Conservation (phyloP, 345 rosid species). For the Populus pruinosa region DNA sequence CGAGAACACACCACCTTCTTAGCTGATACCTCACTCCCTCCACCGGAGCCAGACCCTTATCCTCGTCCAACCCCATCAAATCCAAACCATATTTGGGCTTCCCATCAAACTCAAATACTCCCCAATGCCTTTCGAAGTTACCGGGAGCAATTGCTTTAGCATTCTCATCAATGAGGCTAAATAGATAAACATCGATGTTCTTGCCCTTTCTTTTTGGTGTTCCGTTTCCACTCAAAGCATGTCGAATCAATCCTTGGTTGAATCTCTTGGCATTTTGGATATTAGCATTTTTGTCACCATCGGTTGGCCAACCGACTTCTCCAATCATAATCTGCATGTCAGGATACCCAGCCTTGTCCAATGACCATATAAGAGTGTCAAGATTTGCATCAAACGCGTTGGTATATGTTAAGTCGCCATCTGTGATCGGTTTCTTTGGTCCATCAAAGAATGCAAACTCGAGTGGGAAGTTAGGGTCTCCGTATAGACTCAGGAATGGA, state of each 20-base stretch:
- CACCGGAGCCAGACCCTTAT: constrained; percentile 42
- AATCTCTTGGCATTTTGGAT: constrained; percentile 24
- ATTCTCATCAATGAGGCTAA: constrained; percentile 19
- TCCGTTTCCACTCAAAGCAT: constrained; percentile 23
- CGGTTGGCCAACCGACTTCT: constrained; percentile 48
- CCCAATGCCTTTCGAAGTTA: constrained; percentile 34
- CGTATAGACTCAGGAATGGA: constrained; percentile 48
- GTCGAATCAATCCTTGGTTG: constrained; percentile 30
- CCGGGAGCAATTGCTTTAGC: constrained; percentile 26
- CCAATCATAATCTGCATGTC: constrained; percentile 28
- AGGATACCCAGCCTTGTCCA: constrained; percentile 29
- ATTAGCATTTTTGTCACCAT: constrained; percentile 36
- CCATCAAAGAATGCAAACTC: constrained; percentile 54
- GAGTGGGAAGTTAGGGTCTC: constrained; percentile 33
- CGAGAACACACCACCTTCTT: constrained; percentile 62
- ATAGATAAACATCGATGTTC: constrained; percentile 17
- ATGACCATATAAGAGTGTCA: constrained; percentile 32
- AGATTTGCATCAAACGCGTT: constrained; percentile 42
- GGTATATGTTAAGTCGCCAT: constrained; percentile 20
- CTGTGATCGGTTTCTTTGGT: constrained; percentile 24
- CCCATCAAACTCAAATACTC: constrained; percentile 28
- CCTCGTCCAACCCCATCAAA: constrained; percentile 38
- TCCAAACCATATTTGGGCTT: constrained; percentile 43
- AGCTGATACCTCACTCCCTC: constrained; percentile 52
- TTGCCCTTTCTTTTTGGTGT: constrained; percentile 28